Base-by-base conservation (phyloP, 2,329 filamentous ascomycete species). In the Cyphellophora attinorum region DNA sequence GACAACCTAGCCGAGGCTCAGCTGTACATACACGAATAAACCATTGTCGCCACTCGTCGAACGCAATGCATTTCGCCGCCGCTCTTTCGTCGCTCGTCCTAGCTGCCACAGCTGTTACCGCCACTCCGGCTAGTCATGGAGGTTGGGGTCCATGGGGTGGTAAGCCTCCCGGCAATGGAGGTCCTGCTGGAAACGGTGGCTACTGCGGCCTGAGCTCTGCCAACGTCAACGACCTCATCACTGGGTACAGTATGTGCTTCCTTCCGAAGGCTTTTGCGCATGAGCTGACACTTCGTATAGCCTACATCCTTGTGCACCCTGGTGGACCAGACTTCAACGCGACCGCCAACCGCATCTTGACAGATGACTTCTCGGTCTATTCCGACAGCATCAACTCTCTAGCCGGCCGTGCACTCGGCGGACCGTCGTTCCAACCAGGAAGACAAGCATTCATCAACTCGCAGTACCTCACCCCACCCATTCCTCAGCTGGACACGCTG, bases 311-410 rank as follows among this genome's bases (percentile, higher is more conserved):
- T n/a, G n/a, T n/a, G 8, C n/a, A 8, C 21, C 21, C 21, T n/a
- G 21, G 21, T n/a, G n/a, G 21, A 8, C 8, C 21, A 8, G n/a
- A 8, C 21, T 25, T 25, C 21, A 25, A 25, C 21, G 21, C 21
- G 8, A 25, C 21, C 21, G 33, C 44, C 29, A 17, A 36, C 29
- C 30, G 27, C 15, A 33, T 51, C 31, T 41, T 59, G 2, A 33
- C 46, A 5, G 37, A 45, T 11, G 32, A 41, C 46, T 54, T 60
- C 35, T 35, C 29, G 15, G 57, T 57, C 39, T 42, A 28, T 5
- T 54, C 51, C 2, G 52, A 57, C 46, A 56, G 52, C 44, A 53
- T 57, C 48, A 59, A 60, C 45, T 45, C 31, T 11, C 31, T 46
- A 25, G 18, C 39, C 56, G 15, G 42, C 45, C 12, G 48, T 16